Evolutionary conservation across 2,329 filamentous ascomycete genomes (phyloP), one percentile per base, ranked within the genome.

Genomic region (Ophidiomyces ophidiicola): DNA sequence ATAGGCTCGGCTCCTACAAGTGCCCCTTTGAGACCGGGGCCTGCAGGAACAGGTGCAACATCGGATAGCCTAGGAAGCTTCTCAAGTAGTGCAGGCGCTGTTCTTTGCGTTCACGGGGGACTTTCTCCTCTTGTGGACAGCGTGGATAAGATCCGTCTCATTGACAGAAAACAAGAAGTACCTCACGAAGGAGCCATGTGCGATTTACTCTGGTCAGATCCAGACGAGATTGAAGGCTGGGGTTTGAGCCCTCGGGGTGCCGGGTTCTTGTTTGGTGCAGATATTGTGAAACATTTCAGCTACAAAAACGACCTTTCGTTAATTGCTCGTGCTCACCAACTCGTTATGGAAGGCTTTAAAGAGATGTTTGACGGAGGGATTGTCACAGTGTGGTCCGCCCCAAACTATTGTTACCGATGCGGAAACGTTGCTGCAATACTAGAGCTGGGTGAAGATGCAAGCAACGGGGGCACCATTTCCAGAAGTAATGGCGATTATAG

Each of bases 311-410:
- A 94, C 55, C 72, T 98, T 19, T 85, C 80, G 15, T 71, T 98
- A 37, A 90, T 98, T 48, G 90, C 88, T 12, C 77, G 90, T 40
- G 90, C 90, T 1, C 90, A 98, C 57, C 90, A 98, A 60, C 76
- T 98, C 15, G 90, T 98, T 48, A 98, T 96, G 90, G 90, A 98
- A 59, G 90, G 90, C 0, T 98, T 94, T 62, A 96, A 96, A 64
- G 90, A 96, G 59, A 96, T 96, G 87, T 98, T 96, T 55, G 85
- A 94, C 56, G 81, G 78, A 10, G 84, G 79, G 33, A 94, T 98
- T 47, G 90, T 96, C 29, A 98, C 90, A 0, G 90, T 98, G n/a
- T 98, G 90, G 88, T 92, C 83, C 0, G 87, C 87, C 6, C 87
- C 87, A 1, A 94, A 94, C 59, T 94, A 94, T 68, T 94, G 87